Evolutionary conservation across 768 basidiomycete genomes (phyloP).

Genomic region (Tremella mesenterica): DNA sequence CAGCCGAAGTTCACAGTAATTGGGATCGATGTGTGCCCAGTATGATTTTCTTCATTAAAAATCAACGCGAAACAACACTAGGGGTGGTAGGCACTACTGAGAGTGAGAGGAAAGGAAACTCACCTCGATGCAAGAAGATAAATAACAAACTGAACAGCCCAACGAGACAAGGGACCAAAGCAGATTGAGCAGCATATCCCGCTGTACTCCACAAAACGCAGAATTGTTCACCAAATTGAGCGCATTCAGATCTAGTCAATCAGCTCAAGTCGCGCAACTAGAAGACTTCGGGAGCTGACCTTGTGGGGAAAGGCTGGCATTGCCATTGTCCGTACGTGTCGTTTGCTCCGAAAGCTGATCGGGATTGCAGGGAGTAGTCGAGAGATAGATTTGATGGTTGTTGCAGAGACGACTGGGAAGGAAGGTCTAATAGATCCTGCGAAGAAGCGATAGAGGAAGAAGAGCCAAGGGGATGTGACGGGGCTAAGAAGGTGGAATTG

Average conservation of each 20-base stretch:
- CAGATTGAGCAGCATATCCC: slow-evolving; percentile 42
- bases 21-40: no score
- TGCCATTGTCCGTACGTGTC: slow-evolving; percentile 28
- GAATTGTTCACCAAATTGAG: slow-evolving; percentile 38
- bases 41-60: no score
- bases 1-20: no score
- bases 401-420: not conserved
- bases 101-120: slow-evolving; percentile 1
- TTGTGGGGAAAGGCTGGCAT: slow-evolving; percentile 39
- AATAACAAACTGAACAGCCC: slow-evolving; percentile 36
- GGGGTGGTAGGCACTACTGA: not conserved
- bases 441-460: not conserved
- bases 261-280: no score
- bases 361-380: not conserved
- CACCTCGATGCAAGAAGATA: slow-evolving; percentile 41
- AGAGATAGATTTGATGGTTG: not conserved
- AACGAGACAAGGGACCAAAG: slow-evolving; percentile 37
- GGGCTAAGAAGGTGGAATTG: slow-evolving; percentile 24
- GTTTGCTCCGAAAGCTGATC: no score
- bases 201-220: slow-evolving; percentile 38
- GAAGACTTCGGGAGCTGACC: slow-evolving; percentile 18
- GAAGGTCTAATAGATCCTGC: no score
- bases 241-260: slow-evolving; percentile 37
- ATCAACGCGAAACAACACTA: not conserved
- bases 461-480: slow-evolving; percentile 23